These are phyloP conservation scores for Oryza australiensis DNA, from an alignment of 176 grass and related monocot genomes.

Conservation along the genomic window DNA sequence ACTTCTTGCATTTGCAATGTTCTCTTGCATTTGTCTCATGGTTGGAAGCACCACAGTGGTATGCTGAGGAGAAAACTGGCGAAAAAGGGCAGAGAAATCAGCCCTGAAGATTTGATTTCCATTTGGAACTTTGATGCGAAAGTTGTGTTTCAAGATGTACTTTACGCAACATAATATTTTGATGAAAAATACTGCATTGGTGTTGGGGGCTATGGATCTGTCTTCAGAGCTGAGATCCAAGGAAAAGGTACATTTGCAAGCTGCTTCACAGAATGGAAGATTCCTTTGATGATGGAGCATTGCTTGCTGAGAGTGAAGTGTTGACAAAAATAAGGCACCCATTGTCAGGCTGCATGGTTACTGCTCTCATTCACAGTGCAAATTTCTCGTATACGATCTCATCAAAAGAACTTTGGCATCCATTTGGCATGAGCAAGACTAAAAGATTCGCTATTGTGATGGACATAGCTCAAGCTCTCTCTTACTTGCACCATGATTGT, in stretches of 20 bases:
- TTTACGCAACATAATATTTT: slow-evolving; percentile 19
- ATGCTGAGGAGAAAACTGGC: not conserved
- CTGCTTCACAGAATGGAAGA: slow-evolving; percentile 25
- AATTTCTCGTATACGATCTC: slow-evolving; percentile 33
- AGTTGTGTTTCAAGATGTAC: slow-evolving; percentile 15
- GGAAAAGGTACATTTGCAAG: slow-evolving; percentile 11
- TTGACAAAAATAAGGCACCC: slow-evolving; percentile 18
- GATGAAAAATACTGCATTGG: slow-evolving; percentile 42
- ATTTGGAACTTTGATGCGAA: slow-evolving; percentile 27
- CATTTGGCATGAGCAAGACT: slow-evolving; percentile 10
- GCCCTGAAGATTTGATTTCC: not conserved
- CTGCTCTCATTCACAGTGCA: slow-evolving; percentile 13
- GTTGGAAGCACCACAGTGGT: not conserved
- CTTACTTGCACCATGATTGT: slow-evolving; percentile 36
- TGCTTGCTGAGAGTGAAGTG: slow-evolving; percentile 38
- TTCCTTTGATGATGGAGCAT: not conserved
- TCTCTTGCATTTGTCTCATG: not conserved
- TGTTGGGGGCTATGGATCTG: not conserved
- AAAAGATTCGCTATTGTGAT: not conserved
- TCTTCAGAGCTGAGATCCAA: slow-evolving; percentile 22
- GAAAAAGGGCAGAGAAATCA: not conserved
- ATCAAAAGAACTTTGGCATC: slow-evolving; percentile 32
- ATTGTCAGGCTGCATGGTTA: slow-evolving; percentile 46
- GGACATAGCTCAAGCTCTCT: slow-evolving; percentile 27
- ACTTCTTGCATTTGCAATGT: not conserved